Conservation (phyloP, 805 yeast genomes). For the Metschnikowia kunwiensis region DNA sequence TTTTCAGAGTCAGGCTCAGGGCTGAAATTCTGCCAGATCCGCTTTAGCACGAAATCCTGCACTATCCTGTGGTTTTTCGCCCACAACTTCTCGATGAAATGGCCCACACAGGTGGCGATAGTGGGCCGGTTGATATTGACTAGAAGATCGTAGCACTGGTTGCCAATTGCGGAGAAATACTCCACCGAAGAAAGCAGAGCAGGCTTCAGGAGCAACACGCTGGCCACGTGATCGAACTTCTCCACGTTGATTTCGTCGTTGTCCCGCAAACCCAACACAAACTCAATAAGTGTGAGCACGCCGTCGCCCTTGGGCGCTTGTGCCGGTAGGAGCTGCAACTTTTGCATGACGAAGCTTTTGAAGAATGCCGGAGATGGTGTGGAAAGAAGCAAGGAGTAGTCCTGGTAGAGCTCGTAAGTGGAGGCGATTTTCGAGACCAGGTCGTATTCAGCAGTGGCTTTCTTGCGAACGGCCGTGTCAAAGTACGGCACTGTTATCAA, state of each 20-base stretch:
- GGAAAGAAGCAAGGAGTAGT: slow-evolving; percentile 56
- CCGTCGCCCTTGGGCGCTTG: slow-evolving; percentile 59
- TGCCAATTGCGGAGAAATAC: slow-evolving; percentile 59
- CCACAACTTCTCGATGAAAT: slow-evolving; percentile 52
- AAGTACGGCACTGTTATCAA: slow-evolving; percentile 35
- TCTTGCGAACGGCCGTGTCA: slow-evolving; percentile 12
- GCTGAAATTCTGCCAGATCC: slow-evolving; percentile 44
- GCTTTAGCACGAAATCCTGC: slow-evolving; percentile 55
- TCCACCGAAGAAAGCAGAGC: slow-evolving; percentile 38
- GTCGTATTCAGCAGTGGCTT: slow-evolving; percentile 15
- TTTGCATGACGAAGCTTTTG: slow-evolving; percentile 43
- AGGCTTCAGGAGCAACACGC: slow-evolving; percentile 64
- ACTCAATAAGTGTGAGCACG: slow-evolving; percentile 68
- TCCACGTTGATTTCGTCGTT: slow-evolving; percentile 64
- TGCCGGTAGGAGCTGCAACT: slow-evolving; percentile 54
- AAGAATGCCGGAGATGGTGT: slow-evolving; percentile 48
- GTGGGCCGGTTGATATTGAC: slow-evolving; percentile 59
- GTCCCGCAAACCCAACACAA: slow-evolving; percentile 73
- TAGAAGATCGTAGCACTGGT: slow-evolving; percentile 60
- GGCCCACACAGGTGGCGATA: slow-evolving; percentile 53
- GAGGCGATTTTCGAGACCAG: slow-evolving; percentile 45
- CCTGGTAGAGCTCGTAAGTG: slow-evolving; percentile 63
- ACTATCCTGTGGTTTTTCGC: slow-evolving; percentile 47
- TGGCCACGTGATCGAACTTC: slow-evolving; percentile 65
- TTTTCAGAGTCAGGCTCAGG: slow-evolving; percentile 27